Percentiles rank a stretch among this genome's conserved stretches.
These are phyloP conservation scores for Lepidium didymum DNA, from an alignment of 345 rosid species.

Conservation along the genomic window DNA sequence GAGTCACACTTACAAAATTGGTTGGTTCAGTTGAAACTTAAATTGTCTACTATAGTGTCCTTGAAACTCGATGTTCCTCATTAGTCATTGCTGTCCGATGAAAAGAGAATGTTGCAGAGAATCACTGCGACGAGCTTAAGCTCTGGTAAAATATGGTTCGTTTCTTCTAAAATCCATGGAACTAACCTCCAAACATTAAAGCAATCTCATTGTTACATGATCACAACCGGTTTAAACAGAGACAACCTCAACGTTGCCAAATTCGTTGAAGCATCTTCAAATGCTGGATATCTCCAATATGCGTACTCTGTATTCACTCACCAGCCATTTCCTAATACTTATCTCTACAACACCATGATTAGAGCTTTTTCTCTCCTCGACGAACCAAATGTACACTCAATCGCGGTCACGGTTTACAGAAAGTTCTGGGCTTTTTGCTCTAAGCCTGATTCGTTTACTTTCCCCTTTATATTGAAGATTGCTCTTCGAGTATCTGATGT, in stretches of 20 bases:
- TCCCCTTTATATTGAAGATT: constrained; percentile 54
- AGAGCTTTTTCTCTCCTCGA: constrained; percentile 42
- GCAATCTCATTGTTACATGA: constrained; percentile 46
- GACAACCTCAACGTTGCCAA: constrained; percentile 36
- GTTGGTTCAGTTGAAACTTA: not conserved
- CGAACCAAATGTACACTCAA: constrained; percentile 12
- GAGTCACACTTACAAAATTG: no score
- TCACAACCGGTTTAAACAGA: constrained; percentile 33
- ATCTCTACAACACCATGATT: constrained; percentile 50
- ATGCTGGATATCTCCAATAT: constrained; percentile 43
- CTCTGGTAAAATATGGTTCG: not conserved
- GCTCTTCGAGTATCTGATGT: constrained; percentile 30
- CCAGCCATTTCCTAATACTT: constrained; percentile 26
- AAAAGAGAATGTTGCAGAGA: constrained; percentile 9
- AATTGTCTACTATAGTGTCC: not conserved
- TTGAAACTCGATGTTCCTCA: not conserved
- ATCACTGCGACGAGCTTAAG: not conserved
- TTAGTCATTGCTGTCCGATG: not conserved
- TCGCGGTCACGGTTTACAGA: constrained; percentile 43
- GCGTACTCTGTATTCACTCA: constrained; percentile 41
- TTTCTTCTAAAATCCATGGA: constrained; percentile 25
- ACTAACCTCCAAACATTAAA: constrained; percentile 36
- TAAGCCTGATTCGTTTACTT: constrained; percentile 60
- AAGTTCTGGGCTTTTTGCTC: constrained; percentile 35
- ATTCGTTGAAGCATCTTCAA: constrained; percentile 43